Conservation (phyloP, 2,329 filamentous ascomycete species). For the Anisogramma anomala region DNA sequence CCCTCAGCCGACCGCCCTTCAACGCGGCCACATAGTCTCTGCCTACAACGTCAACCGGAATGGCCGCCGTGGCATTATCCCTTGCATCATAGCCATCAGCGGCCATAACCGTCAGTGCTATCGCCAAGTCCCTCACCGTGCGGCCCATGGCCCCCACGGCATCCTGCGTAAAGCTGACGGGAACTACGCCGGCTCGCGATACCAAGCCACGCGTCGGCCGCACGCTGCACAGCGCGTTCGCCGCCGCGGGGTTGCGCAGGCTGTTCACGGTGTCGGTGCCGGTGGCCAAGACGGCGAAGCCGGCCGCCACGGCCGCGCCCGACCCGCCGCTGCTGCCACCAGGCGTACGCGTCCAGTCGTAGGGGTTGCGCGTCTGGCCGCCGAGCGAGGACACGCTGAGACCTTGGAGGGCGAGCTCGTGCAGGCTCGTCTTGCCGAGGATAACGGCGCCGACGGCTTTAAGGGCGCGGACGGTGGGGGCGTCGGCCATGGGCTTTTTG, state of each 20-base stretch:
- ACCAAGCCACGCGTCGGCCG: constrained; percentile 45
- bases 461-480: constrained; percentile 38
- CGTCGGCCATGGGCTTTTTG: constrained; percentile 34
- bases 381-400: constrained; percentile 50
- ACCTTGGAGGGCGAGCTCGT: constrained; percentile 54
- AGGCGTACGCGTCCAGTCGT: constrained; percentile 52
- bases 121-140: constrained; percentile 37
- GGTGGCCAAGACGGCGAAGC: constrained; percentile 45
- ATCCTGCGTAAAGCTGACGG: constrained; percentile 47
- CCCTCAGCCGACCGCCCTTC: constrained; percentile 17
- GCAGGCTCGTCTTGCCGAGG: constrained; percentile 49
- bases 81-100: constrained; percentile 36
- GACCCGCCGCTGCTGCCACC: constrained; percentile 54
- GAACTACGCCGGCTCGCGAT: constrained; percentile 38
- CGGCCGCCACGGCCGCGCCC: constrained; percentile 44
- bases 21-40: constrained; percentile 36
- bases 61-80: constrained; percentile 41
- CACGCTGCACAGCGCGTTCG: constrained; percentile 48
- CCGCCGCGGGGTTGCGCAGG: constrained; percentile 48
- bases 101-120: constrained; percentile 41
- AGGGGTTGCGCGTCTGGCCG: constrained; percentile 55
- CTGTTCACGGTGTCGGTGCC: constrained; percentile 54
- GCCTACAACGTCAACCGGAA: constrained; percentile 28
- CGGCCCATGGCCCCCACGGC: constrained; percentile 42
- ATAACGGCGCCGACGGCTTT: constrained; percentile 42